Evolutionary conservation across 2,329 filamentous ascomycete genomes (phyloP), one percentile per base, ranked within the genome.

Genomic region (Phialophora tarda): DNA sequence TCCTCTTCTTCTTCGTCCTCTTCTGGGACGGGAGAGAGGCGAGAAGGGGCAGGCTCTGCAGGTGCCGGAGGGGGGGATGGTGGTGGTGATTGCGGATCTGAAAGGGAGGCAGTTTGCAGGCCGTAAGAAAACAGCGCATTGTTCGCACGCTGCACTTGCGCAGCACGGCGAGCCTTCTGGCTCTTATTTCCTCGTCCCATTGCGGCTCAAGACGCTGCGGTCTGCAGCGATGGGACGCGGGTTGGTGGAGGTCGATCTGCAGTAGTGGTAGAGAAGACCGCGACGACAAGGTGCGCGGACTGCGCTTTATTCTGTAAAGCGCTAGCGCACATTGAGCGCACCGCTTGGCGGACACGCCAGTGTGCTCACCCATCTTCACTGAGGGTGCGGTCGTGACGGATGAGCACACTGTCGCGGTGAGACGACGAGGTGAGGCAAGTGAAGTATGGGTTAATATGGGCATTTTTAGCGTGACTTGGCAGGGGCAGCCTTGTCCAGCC

Each of bases 41-140:
- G 51, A 12, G 7, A 7, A 41, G 30, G 41, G 12, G 34, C 12
- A 17, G 34, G 38, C 5, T 41, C 26, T 8, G 54, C 14, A 12
- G 24, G 2, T n/a, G 24, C 23, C 17, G 30, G 5, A 23, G 58
- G 11, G 5, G 53, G 11, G 14, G 26, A 10, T 11, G 56, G 62
- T 34, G 38, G 32, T 50, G 63, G 48, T 24, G 58, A 28, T 26
- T 59, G 14, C 24, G n/a, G 44, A 12, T 51, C 23, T 28, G 63
- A 41, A 8, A 24, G 21, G 21, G 47, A 23, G 23, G 14, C 38
- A 44, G 38, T 41, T 53, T 47, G 14, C 44, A 38, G 58, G 51
- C 26, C 41, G 41, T 26, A 65, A 68, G 60, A 44, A n/a, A 44
- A 44, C 38, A 68, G 64, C 10, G 62, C 51, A 17, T 58, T 17